These are phyloP conservation scores for Ensete ventricosum DNA, from an alignment of 176 grass and related monocot genomes.

Conservation along the genomic window DNA sequence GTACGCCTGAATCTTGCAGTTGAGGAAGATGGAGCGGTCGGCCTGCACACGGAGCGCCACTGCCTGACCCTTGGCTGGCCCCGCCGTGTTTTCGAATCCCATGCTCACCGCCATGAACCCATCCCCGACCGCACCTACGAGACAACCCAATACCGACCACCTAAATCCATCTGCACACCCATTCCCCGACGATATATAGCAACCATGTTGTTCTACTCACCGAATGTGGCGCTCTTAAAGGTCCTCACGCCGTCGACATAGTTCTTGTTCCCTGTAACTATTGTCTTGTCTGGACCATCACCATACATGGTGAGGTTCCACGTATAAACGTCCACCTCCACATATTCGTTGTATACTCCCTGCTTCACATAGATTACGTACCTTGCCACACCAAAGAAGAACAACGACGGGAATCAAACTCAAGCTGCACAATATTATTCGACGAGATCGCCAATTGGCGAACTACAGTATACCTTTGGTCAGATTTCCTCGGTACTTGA, in stretches of 20 bases:
- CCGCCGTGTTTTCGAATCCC: slow-evolving; percentile 83
- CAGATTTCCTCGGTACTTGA: not conserved
- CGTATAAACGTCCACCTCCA: not conserved
- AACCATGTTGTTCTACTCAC: not conserved
- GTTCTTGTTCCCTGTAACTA: not conserved
- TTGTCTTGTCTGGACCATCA: not conserved
- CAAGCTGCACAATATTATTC: slow-evolving; percentile 5
- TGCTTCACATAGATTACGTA: not conserved
- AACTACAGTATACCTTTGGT: not conserved
- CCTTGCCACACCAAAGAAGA: not conserved
- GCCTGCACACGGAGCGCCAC: slow-evolving; percentile 74
- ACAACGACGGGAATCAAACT: not conserved
- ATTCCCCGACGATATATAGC: not conserved
- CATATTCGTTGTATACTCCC: not conserved
- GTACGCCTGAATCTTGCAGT: slow-evolving; percentile 73
- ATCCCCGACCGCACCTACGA: slow-evolving; percentile 48
- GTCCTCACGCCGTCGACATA: not conserved
- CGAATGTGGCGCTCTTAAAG: not conserved
- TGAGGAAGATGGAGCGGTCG: slow-evolving; percentile 72
- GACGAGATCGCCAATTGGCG: not conserved
- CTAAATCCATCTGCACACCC: too few relatives aligned
- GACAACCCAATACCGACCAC: not conserved
- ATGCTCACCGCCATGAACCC: slow-evolving; percentile 76
- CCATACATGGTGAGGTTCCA: not conserved
- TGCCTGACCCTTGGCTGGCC: slow-evolving; percentile 65